Evolutionary conservation across 2,329 filamentous ascomycete genomes (phyloP), one percentile per base, ranked within the genome.

Genomic region (Cladobotryum protrusum): DNA sequence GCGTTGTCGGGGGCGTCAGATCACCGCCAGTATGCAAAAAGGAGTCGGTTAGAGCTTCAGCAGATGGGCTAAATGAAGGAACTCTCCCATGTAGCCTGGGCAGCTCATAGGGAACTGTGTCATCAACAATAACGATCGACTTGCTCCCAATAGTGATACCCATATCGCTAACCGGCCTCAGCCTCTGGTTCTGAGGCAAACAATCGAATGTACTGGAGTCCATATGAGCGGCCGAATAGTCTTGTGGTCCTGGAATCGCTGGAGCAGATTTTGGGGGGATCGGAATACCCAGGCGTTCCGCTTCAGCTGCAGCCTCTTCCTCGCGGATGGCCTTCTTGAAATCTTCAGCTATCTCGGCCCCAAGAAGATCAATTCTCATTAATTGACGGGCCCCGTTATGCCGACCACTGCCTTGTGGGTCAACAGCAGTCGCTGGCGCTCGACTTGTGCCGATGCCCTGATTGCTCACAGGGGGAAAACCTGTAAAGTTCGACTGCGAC

Each of bases 41-140:
- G 2, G 72, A 67, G 49, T 83, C 78, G 2, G 72, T 68, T 57
- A 82, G 79, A 2, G 72, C 72, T 44, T 81, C 78, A 1, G 75
- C 66, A 2, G 79, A 79, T 11, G 68, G 66, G 48, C 41, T 71
- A 74, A 19, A 68, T 62, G 65, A 67, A 2, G 67, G 64, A 7
- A 78, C 60, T 17, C 74, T 72, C 33, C 72, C 72, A 8, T 74
- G 77, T 8, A 82, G 79, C 9, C 70, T 57, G 1, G 74, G 67
- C n/a, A 75, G 64, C 8, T 79, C 69, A 5, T 71, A 69, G 0
- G 74, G 69, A 14, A 76, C 57, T 0, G 83, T 85, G 32, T 81
- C 82, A 52, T 95, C 88, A 34, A 95, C 82, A 61, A 96, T 95
- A 49, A 96, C 78, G 56, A 96, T 95, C 0, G 89, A 95, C 62